Evolutionary conservation across 2,329 filamentous ascomycete species (phyloP).

Genomic region (Paracoccidioides lutzii): DNA sequence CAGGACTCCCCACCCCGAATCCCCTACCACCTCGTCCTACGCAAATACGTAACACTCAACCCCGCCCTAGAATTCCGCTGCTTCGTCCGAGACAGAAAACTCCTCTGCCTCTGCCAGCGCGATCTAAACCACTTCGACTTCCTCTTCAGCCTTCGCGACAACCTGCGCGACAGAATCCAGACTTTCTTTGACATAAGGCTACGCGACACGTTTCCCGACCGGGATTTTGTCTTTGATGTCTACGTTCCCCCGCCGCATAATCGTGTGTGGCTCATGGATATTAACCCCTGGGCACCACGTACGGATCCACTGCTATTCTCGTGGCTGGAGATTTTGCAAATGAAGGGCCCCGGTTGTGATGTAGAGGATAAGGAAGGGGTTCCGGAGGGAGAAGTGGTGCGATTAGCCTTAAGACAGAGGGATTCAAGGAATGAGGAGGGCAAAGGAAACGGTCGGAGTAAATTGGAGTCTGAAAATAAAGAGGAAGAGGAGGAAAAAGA

Average conservation of each 20-base stretch:
- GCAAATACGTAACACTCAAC: slow-evolving; percentile 79
- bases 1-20: slow-evolving; percentile 31
- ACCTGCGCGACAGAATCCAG: slow-evolving; percentile 55
- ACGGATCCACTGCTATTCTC: slow-evolving; percentile 84
- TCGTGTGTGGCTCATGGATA: slow-evolving; percentile 73
- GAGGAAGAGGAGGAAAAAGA: slow-evolving; percentile 11
- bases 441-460: slow-evolving; percentile 6
- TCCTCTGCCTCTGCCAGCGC: slow-evolving; percentile 76
- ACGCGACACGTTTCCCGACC: slow-evolving; percentile 67
- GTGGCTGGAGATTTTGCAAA: slow-evolving; percentile 73
- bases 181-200: slow-evolving; percentile 66
- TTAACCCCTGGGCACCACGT: slow-evolving; percentile 84
- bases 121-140: slow-evolving; percentile 88
- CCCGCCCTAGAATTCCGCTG: slow-evolving; percentile 89
- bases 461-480: slow-evolving; percentile 3
- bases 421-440: slow-evolving; percentile 11
- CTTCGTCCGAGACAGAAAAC: slow-evolving; percentile 70
- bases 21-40: slow-evolving; percentile 67
- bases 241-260: slow-evolving; percentile 70
- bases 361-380: neutral
- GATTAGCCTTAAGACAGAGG: neutral
- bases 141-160: slow-evolving; percentile 52
- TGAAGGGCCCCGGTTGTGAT: slow-evolving; percentile 33
- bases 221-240: slow-evolving; percentile 78
- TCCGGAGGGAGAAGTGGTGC: neutral